phyloP scores from a whole-genome alignment of 2,329 filamentous ascomycete species.

The Fusarium palustre region DNA sequence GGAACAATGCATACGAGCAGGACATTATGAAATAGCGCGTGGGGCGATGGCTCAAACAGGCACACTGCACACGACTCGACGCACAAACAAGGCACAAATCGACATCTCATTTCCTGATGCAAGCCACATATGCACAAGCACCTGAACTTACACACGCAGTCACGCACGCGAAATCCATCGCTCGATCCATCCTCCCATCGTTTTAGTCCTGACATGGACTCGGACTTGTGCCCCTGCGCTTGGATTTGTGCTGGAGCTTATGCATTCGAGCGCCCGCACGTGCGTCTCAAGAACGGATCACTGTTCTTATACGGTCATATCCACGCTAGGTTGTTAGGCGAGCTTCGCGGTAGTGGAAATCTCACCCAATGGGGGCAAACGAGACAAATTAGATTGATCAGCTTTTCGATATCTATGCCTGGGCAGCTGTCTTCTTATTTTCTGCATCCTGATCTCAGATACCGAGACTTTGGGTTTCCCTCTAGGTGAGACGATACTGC shows the following conservation, averaged over 20 bases:
- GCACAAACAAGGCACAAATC: constrained; percentile 47
- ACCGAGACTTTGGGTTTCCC: neutral
- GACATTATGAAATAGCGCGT: constrained; percentile 31
- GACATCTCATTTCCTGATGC: constrained; percentile 46
- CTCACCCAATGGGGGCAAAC: neutral
- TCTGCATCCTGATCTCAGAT: neutral
- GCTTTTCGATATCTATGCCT: neutral
- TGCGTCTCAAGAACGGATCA: constrained; percentile 9
- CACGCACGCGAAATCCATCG: constrained; percentile 26
- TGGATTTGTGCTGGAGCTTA: constrained; percentile 27
- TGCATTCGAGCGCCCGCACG: constrained; percentile 30
- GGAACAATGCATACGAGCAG: constrained; percentile 41
- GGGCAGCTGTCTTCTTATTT: neutral
- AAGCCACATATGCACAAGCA: constrained; percentile 45
- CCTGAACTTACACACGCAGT: constrained; percentile 21
- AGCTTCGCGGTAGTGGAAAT: neutral
- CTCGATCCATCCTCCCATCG: constrained; percentile 9
- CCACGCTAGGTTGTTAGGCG: neutral
- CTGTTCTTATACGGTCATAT: constrained; percentile 5
- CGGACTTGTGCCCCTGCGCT: constrained; percentile 20
- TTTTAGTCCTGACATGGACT: constrained; percentile 22
- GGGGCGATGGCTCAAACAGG: constrained; percentile 25
- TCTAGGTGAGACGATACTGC: neutral
- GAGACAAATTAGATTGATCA: neutral
- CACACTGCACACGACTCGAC: constrained; percentile 19